These are phyloP conservation scores for Orbilia ellipsospora DNA, from an alignment of 2,329 filamentous ascomycete species.

Conservation along the genomic window DNA sequence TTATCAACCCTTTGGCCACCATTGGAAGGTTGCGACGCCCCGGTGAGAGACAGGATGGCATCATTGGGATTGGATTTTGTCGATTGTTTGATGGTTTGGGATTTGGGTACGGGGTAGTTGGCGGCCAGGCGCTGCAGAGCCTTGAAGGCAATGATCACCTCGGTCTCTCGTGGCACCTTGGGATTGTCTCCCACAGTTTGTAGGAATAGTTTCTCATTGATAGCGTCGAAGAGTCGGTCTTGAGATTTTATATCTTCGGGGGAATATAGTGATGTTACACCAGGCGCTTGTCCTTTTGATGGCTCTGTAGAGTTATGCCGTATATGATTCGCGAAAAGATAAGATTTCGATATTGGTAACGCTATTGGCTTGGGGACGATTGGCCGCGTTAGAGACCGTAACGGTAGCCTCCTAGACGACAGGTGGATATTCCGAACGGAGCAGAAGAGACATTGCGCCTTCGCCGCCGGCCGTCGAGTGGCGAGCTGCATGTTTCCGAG, in stretches of 20 bases:
- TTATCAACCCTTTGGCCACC: conserved; percentile 13
- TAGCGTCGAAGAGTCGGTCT: conserved; percentile 40
- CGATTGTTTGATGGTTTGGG: conserved; percentile 35
- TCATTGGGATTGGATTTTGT: conserved; percentile 60
- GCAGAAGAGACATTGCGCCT: conserved; percentile 48
- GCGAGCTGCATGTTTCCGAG: conserved; percentile 26
- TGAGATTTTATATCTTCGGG: conserved; percentile 38
- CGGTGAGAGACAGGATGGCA: conserved; percentile 63
- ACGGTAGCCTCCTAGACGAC: conserved; percentile 8
- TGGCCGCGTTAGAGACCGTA: conserved; percentile 14
- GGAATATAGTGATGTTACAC: conserved; percentile 29
- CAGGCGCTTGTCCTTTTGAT: conserved; percentile 5
- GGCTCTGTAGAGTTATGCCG: conserved; percentile 31
- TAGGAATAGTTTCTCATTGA: conserved; percentile 50
- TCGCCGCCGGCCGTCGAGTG: conserved; percentile 39
- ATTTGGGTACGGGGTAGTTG: conserved; percentile 57
- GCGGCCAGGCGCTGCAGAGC: conserved; percentile 57
- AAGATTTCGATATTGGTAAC: not conserved
- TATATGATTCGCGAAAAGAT: conserved; percentile 3
- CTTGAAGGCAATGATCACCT: conserved; percentile 56
- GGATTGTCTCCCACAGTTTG: conserved; percentile 44
- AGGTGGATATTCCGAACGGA: conserved; percentile 35
- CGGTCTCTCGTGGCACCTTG: conserved; percentile 54
- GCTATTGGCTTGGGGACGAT: conserved; percentile 8
- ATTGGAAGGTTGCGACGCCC: conserved; percentile 60